Evolutionary conservation across 805 yeast genomes (phyloP).

Genomic region (Teunomyces funiuensis): DNA sequence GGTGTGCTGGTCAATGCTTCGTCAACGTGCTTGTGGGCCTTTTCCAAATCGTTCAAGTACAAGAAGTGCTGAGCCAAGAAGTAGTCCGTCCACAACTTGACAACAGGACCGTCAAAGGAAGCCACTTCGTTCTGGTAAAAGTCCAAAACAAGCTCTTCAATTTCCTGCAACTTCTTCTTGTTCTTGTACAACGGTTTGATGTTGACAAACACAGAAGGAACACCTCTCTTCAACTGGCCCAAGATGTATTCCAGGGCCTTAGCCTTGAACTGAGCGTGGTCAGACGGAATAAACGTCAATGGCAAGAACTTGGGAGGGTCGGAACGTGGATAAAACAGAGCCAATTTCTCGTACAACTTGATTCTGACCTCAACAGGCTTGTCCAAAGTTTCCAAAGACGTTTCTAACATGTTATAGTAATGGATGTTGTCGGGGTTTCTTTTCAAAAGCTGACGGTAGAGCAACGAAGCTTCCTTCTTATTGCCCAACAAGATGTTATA

Average conservation of each 20-base stretch:
- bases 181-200: slow-evolving; percentile 75
- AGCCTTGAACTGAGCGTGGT: slow-evolving; percentile 43
- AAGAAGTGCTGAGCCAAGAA: slow-evolving; percentile 79
- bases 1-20: slow-evolving; percentile 73
- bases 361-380: slow-evolving; percentile 50
- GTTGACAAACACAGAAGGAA: slow-evolving; percentile 86
- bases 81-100: slow-evolving; percentile 67
- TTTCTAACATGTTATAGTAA: slow-evolving; percentile 69
- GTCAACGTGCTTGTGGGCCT: slow-evolving; percentile 60
- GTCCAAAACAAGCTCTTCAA: slow-evolving; percentile 55
- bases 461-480: slow-evolving; percentile 61
- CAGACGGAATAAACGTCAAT: slow-evolving; percentile 63
- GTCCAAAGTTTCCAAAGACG: slow-evolving; percentile 48
- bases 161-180: slow-evolving; percentile 34
- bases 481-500: slow-evolving; percentile 59
- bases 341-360: slow-evolving; percentile 63
- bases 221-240: slow-evolving; percentile 70
- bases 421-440: slow-evolving; percentile 80
- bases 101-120: slow-evolving; percentile 40
- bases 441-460: slow-evolving; percentile 67
- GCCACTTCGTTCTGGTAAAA: slow-evolving; percentile 37
- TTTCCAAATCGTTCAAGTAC: slow-evolving; percentile 48
- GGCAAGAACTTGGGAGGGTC: slow-evolving; percentile 83
- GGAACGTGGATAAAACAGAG: slow-evolving; percentile 73
- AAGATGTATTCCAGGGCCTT: slow-evolving; percentile 56